phyloP scores from a whole-genome alignment of 139 green algal genomes.

The Diplosphaera chodatii region DNA sequence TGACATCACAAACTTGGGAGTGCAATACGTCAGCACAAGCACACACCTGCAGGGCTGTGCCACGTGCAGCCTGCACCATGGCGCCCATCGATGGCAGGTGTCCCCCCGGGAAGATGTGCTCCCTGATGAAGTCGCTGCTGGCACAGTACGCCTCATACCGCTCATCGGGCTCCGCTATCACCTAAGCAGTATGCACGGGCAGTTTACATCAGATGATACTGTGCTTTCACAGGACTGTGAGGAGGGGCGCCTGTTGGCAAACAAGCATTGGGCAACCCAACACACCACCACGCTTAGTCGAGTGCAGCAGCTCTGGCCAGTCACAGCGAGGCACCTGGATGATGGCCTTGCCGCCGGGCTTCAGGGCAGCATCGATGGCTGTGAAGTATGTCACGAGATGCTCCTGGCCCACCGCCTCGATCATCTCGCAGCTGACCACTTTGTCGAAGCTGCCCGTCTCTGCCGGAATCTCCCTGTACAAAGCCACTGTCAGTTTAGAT shows the following conservation, averaged over 20 bases:
- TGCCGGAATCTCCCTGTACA: neutral
- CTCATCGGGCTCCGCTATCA: slow-evolving; percentile 68
- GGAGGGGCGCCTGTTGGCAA: too few relatives aligned
- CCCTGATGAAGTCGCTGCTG: slow-evolving; percentile 91
- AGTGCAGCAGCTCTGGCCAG: too few relatives aligned
- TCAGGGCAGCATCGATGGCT: slow-evolving; percentile 59
- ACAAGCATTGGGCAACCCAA: too few relatives aligned
- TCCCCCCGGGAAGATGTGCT: slow-evolving; percentile 95
- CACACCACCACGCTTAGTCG: too few relatives aligned
- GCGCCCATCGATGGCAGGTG: slow-evolving; percentile 74
- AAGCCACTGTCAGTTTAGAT: too few relatives aligned
- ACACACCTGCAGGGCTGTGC: slow-evolving; percentile 33
- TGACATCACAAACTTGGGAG: too few relatives aligned
- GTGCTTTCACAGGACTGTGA: too few relatives aligned
- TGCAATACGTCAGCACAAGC: too few relatives aligned
- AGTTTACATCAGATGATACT: too few relatives aligned
- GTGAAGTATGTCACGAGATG: slow-evolving; percentile 81
- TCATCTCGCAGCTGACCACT: slow-evolving; percentile 93
- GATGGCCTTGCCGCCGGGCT: slow-evolving; percentile 63
- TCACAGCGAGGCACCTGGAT: slow-evolving; percentile 81
- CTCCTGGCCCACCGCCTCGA: slow-evolving; percentile 96
- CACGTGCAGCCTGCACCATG: slow-evolving; percentile 64
- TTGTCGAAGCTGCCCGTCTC: slow-evolving; percentile 56
- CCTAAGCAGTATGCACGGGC: too few relatives aligned
- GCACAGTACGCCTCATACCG: slow-evolving; percentile 85